Evolutionary conservation across 352 stramenopile species (phyloP).

Genomic region (Thalassiosira hispida): DNA sequence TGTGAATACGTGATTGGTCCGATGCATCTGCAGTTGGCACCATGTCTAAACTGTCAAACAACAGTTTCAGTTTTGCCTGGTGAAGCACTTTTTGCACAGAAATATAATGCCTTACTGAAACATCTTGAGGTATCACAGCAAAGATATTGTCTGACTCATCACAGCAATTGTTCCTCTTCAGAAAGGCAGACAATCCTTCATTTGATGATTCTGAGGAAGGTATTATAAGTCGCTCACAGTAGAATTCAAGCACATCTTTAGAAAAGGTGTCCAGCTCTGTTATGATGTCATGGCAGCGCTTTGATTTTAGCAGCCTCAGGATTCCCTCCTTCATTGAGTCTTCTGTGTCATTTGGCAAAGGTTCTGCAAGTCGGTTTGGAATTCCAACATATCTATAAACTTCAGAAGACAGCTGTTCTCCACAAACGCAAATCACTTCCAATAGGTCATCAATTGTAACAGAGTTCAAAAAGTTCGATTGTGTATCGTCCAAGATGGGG

Average conservation of each 20-base stretch:
- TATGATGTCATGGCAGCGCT: constrained; percentile 9
- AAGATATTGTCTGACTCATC: constrained; percentile 33
- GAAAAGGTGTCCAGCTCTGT: constrained; percentile 23
- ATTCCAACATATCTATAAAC: constrained; percentile 29
- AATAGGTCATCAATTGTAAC: constrained; percentile 16
- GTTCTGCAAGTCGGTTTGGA: constrained; percentile 28
- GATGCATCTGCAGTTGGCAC: constrained; percentile 8
- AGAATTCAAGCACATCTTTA: constrained; percentile 34
- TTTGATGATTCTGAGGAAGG: constrained; percentile 28
- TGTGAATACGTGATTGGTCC: neutral
- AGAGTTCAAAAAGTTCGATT: constrained; percentile 15
- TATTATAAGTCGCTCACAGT: constrained; percentile 27
- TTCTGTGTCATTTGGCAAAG: constrained; percentile 15
- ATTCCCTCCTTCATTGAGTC: constrained; percentile 26
- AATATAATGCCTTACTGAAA: constrained; percentile 33
- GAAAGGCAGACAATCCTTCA: constrained; percentile 26
- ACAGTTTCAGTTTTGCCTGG: constrained; percentile 27
- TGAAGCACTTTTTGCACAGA: constrained; percentile 29
- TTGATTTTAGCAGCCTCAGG: constrained; percentile 17
- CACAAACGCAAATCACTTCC: constrained; percentile 30
- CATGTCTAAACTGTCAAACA: constrained; percentile 12
- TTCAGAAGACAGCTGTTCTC: constrained; percentile 43
- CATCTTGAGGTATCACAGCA: constrained; percentile 11
- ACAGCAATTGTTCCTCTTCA: constrained; percentile 36
- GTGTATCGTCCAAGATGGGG: constrained; percentile 18